phyloP scores from a whole-genome alignment of 371 early-diverging fungal genomes.

The Nematocida minor region DNA sequence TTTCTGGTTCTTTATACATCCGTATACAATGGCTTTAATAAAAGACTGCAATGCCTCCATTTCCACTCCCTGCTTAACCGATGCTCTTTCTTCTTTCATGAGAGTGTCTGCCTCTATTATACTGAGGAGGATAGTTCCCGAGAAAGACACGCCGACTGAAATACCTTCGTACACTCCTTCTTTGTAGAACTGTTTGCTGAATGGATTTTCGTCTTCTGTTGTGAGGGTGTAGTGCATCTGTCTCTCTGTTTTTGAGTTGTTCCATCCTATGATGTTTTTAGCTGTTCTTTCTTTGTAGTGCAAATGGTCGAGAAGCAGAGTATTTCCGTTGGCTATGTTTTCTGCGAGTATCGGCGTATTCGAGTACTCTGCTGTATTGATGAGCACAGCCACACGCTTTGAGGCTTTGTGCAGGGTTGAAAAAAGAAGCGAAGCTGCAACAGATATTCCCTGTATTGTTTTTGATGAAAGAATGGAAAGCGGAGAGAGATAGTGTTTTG shows the following conservation, averaged over 20 bases:
- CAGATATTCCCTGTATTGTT: neutral
- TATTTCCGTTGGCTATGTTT: neutral
- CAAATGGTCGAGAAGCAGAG: neutral
- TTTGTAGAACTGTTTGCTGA: conserved; percentile 37
- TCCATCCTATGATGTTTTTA: conserved; percentile 37
- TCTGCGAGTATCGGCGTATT: neutral
- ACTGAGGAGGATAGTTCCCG: conserved; percentile 16
- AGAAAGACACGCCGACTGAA: neutral
- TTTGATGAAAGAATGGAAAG: neutral
- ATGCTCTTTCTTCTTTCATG: conserved; percentile 17
- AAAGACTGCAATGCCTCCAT: conserved; percentile 4
- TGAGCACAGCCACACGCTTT: neutral
- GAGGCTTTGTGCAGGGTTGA: neutral
- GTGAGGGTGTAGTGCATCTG: conserved; percentile 7
- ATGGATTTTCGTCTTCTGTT: neutral
- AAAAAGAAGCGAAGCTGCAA: neutral
- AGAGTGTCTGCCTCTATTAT: conserved; percentile 39
- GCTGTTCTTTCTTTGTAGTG: conserved; percentile 25
- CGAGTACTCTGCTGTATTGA: neutral
- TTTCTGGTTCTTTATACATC: neutral
- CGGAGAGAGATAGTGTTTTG: neutral
- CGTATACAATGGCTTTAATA: conserved; percentile 14
- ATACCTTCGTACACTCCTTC: conserved; percentile 44
- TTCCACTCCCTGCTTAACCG: neutral
- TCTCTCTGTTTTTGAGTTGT: neutral